Base-by-base conservation (phyloP, 2,329 filamentous ascomycete species). In the Xylaria hypoxylon region DNA sequence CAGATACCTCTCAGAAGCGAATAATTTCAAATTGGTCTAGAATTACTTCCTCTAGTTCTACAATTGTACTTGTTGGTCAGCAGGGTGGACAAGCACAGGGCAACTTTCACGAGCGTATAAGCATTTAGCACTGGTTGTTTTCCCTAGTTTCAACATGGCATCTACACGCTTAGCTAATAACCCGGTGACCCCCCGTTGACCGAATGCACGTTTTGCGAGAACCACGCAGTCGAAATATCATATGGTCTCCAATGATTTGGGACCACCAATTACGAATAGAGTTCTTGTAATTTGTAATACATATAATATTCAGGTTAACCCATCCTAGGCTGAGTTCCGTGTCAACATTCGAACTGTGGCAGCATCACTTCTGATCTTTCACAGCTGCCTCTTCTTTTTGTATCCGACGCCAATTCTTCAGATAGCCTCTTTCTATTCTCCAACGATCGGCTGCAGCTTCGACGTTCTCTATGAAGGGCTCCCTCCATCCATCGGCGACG, bases 401-500 rank as follows among this genome's bases (percentile, higher is more conserved):
- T 69, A 40, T 70, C 65, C 33, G 74, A 24, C 68, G 70, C 76
- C 77, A 79, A 57, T 69, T 76, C 68, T 78, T 79, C 1, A 75
- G 77, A 51, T 79, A 79, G 1, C 71, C 74, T 28, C 75, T 73
- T 10, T 65, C 59, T 0, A 73, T 58, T 63, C 80, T 77, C 75
- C 77, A 82, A 8, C 75, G 65, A 57, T 82, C 80, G 0, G 72
- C 72, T 13, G 79, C 78, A n/a, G 68, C 67, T 67, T 77, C 75
- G 1, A 79, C 70, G 0, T 68, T 69, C 28, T 76, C 62, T 1
- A 79, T 63, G 45, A 82, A 65, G 0, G 57, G 67, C 40, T 81
- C 77, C 44, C 83, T 74, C 82, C 82, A 84, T 0, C 80, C 80
- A 1, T 79, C 80, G 10, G 73, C 59, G 4, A 77, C 74, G 68